Conservation (phyloP, 805 yeast genomes). For the Yarrowia sp. region DNA sequence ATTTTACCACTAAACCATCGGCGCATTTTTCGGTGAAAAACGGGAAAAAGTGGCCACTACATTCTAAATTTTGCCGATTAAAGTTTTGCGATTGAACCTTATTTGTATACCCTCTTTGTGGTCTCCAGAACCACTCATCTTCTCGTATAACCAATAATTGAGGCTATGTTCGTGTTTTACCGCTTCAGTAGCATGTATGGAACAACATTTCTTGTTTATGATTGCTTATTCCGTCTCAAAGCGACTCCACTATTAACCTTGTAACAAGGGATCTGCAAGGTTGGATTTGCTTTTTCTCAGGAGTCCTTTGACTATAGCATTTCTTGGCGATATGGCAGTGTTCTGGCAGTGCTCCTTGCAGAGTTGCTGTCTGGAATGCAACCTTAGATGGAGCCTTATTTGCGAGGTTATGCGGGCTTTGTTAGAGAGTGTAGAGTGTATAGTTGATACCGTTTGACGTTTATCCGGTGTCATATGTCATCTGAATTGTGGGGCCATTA, state of each 20-base stretch:
- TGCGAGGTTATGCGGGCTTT: neutral
- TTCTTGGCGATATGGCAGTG: neutral
- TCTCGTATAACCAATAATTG: too few species aligned
- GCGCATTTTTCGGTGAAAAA: neutral
- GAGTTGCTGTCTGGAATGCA: neutral
- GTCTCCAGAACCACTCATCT: too few species aligned
- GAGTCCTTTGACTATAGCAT: neutral
- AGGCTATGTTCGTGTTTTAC: too few species aligned
- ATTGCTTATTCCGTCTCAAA: neutral
- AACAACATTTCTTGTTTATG: neutral
- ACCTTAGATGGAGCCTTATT: neutral
- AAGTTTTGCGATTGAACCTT: neutral
- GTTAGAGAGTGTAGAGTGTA: neutral
- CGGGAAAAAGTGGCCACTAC: too few species aligned
- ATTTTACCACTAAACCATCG: conserved; percentile 7
- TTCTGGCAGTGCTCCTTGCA: neutral
- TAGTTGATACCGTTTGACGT: too few species aligned
- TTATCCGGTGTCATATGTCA: too few species aligned
- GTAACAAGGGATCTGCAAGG: too few species aligned
- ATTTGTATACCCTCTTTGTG: neutral
- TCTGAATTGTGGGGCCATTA: too few species aligned
- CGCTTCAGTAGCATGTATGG: too few species aligned
- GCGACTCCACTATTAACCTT: too few species aligned
- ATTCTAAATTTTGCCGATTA: neutral
- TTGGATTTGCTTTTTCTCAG: too few species aligned